These are phyloP conservation scores for Neoascochyta sp. DNA, from an alignment of 2,329 filamentous ascomycete genomes.

Conservation along the genomic window DNA sequence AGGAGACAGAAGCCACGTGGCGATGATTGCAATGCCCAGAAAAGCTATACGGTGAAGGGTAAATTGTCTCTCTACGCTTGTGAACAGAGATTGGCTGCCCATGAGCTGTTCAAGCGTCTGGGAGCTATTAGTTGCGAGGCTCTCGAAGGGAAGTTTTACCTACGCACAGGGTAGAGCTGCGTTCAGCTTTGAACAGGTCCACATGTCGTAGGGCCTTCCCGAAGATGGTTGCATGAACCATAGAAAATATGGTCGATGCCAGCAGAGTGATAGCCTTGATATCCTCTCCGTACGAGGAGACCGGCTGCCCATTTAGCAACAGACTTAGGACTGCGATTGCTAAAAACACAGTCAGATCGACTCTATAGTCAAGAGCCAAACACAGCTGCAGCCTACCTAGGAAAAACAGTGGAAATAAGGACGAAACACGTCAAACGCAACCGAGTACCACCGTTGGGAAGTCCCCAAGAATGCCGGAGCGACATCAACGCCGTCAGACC, in stretches of 20 bases:
- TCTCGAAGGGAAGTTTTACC: not conserved
- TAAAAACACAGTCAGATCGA: no score
- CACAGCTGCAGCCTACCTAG: not conserved
- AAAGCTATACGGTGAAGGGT: not conserved
- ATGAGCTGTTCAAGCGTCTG: conserved; percentile 3
- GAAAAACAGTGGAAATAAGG: conserved; percentile 1
- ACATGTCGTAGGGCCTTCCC: conserved; percentile 9
- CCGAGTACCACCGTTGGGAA: conserved; percentile 1
- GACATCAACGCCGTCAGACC: no score
- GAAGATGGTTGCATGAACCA: conserved; percentile 11
- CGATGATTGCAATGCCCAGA: conserved; percentile 1
- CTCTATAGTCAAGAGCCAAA: no score
- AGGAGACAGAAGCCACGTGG: conserved; percentile 4
- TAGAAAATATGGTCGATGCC: conserved; percentile 10
- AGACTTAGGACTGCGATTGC: conserved; percentile 5
- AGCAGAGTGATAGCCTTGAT: conserved; percentile 7
- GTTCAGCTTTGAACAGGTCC: conserved; percentile 4
- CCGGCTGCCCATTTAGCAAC: conserved; percentile 1
- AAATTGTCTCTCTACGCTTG: conserved; percentile 3
- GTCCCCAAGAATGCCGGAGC: no score
- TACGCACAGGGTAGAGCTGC: conserved; percentile 3
- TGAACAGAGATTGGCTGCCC: conserved; percentile 2
- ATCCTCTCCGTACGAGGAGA: conserved; percentile 6
- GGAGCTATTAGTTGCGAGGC: not conserved
- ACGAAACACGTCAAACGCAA: not conserved